Conservation (phyloP, 208 protist genomes). For the Leishmania lainsoni region DNA sequence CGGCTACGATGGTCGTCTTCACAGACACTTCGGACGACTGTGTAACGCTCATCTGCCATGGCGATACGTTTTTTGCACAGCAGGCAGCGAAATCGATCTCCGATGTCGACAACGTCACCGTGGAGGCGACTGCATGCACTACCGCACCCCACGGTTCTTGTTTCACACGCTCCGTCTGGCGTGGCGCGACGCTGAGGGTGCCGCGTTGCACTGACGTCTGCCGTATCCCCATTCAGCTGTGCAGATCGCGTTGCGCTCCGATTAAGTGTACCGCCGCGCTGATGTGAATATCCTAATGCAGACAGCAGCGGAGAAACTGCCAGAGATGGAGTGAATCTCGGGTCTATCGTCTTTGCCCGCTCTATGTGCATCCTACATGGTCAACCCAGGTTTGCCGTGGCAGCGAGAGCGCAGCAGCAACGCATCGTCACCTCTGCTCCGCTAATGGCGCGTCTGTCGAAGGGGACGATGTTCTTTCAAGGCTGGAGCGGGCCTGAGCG, state of each 20-base stretch:
- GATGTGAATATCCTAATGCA: slow-evolving; percentile 49
- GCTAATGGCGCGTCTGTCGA: slow-evolving; percentile 36
- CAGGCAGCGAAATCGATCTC: slow-evolving; percentile 6
- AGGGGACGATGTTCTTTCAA: slow-evolving; percentile 15
- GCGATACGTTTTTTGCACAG: slow-evolving; percentile 18
- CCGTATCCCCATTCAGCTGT: neutral
- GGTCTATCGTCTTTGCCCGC: slow-evolving; percentile 48
- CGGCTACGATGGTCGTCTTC: slow-evolving; percentile 25
- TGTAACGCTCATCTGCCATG: slow-evolving; percentile 40
- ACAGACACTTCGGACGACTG: slow-evolving; percentile 63
- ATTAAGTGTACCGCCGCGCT: slow-evolving; percentile 75
- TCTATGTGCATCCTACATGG: slow-evolving; percentile 69
- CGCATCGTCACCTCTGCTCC: slow-evolving; percentile 46
- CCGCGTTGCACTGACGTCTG: slow-evolving; percentile 18
- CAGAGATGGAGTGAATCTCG: neutral
- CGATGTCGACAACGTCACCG: neutral
- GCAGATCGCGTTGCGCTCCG: slow-evolving; percentile 59
- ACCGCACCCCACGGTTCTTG: too few species aligned
- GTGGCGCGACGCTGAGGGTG: slow-evolving; percentile 41
- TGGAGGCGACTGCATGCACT: neutral
- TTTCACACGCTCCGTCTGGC: slow-evolving; percentile 35
- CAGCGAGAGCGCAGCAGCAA: slow-evolving; percentile 18
- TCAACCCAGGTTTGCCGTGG: slow-evolving; percentile 28
- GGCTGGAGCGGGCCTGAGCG: slow-evolving; percentile 54
- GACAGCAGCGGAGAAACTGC: slow-evolving; percentile 11